A percentile compares a stretch with the other conserved stretches of the same genome.
These are phyloP conservation scores for Acanthamoeba pearcei DNA, from an alignment of 208 protist species.

Conservation along the genomic window DNA sequence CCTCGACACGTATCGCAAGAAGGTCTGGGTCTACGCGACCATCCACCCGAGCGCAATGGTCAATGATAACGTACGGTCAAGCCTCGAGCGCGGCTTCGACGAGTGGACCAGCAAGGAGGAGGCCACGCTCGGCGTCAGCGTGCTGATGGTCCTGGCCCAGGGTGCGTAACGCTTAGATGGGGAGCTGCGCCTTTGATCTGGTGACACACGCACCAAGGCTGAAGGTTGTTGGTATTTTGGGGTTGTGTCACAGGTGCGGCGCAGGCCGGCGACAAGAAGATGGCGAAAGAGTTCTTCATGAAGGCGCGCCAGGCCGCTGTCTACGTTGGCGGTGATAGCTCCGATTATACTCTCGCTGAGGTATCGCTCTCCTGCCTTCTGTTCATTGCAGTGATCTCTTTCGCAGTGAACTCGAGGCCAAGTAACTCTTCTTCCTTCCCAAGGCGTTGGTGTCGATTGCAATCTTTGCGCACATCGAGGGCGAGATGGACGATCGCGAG, in stretches of 20 bases:
- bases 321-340: conserved; percentile 38
- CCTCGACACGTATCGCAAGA: conserved; percentile 52
- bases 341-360: conserved; percentile 33
- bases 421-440: background rate
- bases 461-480: conserved; percentile 58
- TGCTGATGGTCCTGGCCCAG: conserved; percentile 57
- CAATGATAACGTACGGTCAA: background rate
- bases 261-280: conserved; percentile 48
- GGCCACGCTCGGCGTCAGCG: conserved; percentile 29
- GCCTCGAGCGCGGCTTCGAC: conserved; percentile 14
- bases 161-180: background rate
- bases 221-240: background rate
- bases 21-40: conserved; percentile 64
- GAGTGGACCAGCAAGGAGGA: conserved; percentile 26
- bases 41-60: conserved; percentile 42
- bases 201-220: background rate
- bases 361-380: background rate
- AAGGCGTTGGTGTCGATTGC: conserved; percentile 62
- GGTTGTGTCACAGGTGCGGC: conserved; percentile 16
- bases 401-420: background rate
- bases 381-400: background rate
- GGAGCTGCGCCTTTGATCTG: background rate
- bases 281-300: conserved; percentile 52
- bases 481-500: background rate
- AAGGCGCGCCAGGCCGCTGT: conserved; percentile 33